phyloP scores from a whole-genome alignment of 2,329 filamentous ascomycete species.

The Apiospora phragmitis region DNA sequence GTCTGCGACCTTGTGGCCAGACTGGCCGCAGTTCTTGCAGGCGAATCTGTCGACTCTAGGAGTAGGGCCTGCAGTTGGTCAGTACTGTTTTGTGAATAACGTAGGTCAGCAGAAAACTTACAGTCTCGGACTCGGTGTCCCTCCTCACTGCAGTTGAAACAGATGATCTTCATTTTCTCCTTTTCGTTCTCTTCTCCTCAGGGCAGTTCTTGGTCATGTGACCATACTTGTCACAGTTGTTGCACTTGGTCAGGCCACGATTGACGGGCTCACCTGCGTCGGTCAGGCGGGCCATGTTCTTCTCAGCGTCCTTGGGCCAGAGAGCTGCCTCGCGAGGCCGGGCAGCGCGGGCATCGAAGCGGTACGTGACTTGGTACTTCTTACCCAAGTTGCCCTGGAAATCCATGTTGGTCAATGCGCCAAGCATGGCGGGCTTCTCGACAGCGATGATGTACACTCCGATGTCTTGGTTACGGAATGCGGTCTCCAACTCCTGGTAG shows the following conservation, averaged over 20 bases:
- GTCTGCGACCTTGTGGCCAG: slow-evolving; percentile 50
- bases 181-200: slow-evolving; percentile 54
- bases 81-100: slow-evolving; percentile 20
- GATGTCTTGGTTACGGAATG: slow-evolving; percentile 56
- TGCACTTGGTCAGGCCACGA: slow-evolving; percentile 59
- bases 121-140: slow-evolving; percentile 73
- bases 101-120: slow-evolving; percentile 36
- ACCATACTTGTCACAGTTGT: slow-evolving; percentile 64
- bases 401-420: slow-evolving; percentile 69
- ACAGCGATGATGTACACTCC: slow-evolving; percentile 62
- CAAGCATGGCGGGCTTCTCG: slow-evolving; percentile 54
- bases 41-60: slow-evolving; percentile 64
- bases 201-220: slow-evolving; percentile 63
- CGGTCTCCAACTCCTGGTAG: slow-evolving; percentile 60
- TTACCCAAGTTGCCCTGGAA: slow-evolving; percentile 67
- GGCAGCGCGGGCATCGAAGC: slow-evolving; percentile 57
- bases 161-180: slow-evolving; percentile 51
- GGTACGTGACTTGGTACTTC: slow-evolving; percentile 64
- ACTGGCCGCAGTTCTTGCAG: slow-evolving; percentile 67
- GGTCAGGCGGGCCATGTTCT: slow-evolving; percentile 64
- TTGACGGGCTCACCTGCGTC: slow-evolving; percentile 66
- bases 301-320: slow-evolving; percentile 60
- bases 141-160: slow-evolving; percentile 63
- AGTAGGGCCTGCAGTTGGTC: slow-evolving; percentile 47
- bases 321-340: slow-evolving; percentile 58